Evolutionary conservation across 2,329 filamentous ascomycete genomes (phyloP), one percentile per base, ranked within the genome.

Genomic region (Polychaeton citri): DNA sequence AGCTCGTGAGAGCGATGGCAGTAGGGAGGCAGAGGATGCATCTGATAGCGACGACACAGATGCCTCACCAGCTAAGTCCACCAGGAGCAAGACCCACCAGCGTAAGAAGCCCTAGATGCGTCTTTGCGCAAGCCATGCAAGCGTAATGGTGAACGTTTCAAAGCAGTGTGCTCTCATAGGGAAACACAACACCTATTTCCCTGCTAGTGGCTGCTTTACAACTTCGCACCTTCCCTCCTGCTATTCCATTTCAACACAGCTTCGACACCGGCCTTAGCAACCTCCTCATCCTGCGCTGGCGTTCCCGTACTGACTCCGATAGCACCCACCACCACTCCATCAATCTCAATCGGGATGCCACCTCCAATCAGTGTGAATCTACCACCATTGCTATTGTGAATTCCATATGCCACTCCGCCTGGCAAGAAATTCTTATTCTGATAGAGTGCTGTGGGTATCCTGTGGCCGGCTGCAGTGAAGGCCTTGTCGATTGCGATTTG

Each of bases 401-500:
- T 67, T 12, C 68, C 66, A 42, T 64, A 72, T 0, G 65, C 69
- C 1, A 58, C 52, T 1, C 69, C 69, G 5, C 69, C 69, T 4
- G 69, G 69, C 57, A 65, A 63, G 15, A 72, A 68, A 28, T 57
- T 60, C 41, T 71, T 69, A 9, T 43, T 44, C 38, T 68, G 68
- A 51, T 73, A 74, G 2, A 59, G 55, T 16, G 63, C 61, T 0
- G 69, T 73, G 0, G 68, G 67, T 4, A 61, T 54, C 15, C 62
- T 57, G 51, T 73, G 70, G 12, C 70, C 70, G 1, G 69, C 67
- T 3, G 70, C 70, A 2, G 70, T 74, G 48, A 71, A 73, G 12
- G 70, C 69, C 43, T 73, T 71, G 33, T 79, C 74, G 10, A 81
- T 79, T 1, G 74, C 69, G 50, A 79, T 69, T 52, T 72, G 71